phyloP scores from a whole-genome alignment of 2,329 filamentous ascomycete species.

The Graphiopsis chlorocephala region DNA sequence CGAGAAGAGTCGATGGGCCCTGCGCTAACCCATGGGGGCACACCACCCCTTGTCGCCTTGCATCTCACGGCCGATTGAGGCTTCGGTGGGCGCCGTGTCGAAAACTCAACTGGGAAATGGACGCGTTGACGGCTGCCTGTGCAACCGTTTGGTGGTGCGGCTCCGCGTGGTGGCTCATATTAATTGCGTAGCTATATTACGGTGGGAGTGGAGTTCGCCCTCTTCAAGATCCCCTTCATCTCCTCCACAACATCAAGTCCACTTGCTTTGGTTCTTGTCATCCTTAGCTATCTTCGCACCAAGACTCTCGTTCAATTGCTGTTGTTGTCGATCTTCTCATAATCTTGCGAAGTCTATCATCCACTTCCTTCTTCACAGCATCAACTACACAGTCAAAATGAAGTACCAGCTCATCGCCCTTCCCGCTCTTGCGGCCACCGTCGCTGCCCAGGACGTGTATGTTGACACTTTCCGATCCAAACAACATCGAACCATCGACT shows the following conservation, averaged over 20 bases:
- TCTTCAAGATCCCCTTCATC: not conserved
- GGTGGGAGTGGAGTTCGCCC: not conserved
- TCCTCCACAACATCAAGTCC: not conserved
- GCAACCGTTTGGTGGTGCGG: slow-evolving; percentile 7
- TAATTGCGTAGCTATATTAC: slow-evolving; percentile 14
- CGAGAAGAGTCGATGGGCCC: slow-evolving; percentile 1
- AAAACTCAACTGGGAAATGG: slow-evolving; percentile 7
- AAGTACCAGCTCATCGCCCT: slow-evolving; percentile 29
- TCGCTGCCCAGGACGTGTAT: slow-evolving; percentile 21
- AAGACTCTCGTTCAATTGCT: slow-evolving; percentile 1
- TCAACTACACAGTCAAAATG: slow-evolving; percentile 23
- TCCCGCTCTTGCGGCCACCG: slow-evolving; percentile 27
- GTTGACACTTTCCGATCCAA: not conserved
- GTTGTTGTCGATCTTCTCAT: slow-evolving; percentile 1
- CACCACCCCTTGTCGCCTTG: slow-evolving; percentile 3
- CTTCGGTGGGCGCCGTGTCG: slow-evolving; percentile 6
- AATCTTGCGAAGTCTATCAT: not conserved
- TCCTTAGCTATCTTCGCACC: not conserved
- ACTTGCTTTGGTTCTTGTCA: not conserved
- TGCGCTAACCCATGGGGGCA: slow-evolving; percentile 13
- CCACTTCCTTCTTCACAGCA: not conserved
- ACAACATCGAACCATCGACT: not conserved
- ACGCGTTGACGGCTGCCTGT: slow-evolving; percentile 7
- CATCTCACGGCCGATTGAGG: slow-evolving; percentile 2
- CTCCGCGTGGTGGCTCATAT: slow-evolving; percentile 4